Evolutionary conservation across 805 yeast genomes (phyloP), one percentile per base, ranked within the genome.

Genomic region (Yamadazyma sp.): DNA sequence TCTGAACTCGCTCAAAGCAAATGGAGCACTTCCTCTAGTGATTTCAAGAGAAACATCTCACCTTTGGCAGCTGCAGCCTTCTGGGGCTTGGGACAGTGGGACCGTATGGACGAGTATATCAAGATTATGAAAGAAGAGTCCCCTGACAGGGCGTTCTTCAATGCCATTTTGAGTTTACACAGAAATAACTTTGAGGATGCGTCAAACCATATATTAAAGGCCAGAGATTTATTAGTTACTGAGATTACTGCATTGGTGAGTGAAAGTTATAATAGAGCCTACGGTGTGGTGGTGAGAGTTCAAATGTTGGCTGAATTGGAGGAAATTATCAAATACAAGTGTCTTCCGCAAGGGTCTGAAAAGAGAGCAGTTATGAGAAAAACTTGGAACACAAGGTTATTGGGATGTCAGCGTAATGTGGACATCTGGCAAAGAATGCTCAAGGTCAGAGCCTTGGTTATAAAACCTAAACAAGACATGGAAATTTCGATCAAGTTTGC

Each of bases 1-100:
- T 82, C 95, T 8, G 84, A 83, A 43, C 65, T 93, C 38, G 96
- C 97, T 0, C 82, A 80, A 49, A 82, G 80, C 28, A 88, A 86
- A 54, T 93, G 99, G 99, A 70, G 66, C 13, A 67, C 71, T 20
- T 76, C 95, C 0, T 70, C 86, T 1, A 71, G 80, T 19, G 95
- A 88, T 12, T 78, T 80, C 26, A 77, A 82, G 49, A 71, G 96
- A 39, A 78, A 82, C 5, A 89, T 93, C 49, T 99, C 99, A 1
- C 98, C 99, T 1, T 66, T 95, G 37, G 99, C 98, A 0, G 99
- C 99, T 0, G 97, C 98, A 2, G 97, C 99, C 1, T 88, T 98
- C 1, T 93, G 99, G 99, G 97, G 98, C 11, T 68, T 95, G 28
- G 91, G 91, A 2, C 93, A 87, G 54, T 95, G 99, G 99, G 96